Conservation (phyloP, 2,329 filamentous ascomycete species). For the Bertia moriformis region DNA sequence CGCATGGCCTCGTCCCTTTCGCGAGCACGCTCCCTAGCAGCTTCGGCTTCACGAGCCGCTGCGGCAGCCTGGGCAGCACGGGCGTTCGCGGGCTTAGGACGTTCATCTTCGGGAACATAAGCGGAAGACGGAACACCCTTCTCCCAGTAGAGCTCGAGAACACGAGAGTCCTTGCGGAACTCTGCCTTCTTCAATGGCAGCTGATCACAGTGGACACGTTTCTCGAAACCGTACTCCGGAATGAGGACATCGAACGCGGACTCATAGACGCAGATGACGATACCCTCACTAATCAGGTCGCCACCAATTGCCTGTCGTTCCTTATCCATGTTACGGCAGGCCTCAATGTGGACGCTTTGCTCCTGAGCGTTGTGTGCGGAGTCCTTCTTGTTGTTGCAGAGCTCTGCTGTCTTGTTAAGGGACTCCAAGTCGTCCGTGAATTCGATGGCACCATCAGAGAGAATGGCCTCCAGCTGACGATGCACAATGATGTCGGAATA, state of each 20-base stretch:
- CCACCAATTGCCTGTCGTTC: conserved; percentile 73
- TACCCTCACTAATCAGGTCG: conserved; percentile 86
- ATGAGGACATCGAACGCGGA: conserved; percentile 97
- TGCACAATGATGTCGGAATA: conserved; percentile 94
- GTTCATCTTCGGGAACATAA: conserved; percentile 92
- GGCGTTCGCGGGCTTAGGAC: conserved; percentile 66
- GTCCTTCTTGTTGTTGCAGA: conserved; percentile 98
- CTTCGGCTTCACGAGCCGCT: conserved; percentile 67
- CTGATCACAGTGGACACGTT: conserved; percentile 97
- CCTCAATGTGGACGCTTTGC: conserved; percentile 96
- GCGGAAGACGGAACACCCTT: conserved; percentile 94
- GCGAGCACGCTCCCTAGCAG: conserved; percentile 65
- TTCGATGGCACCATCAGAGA: conserved; percentile 69
- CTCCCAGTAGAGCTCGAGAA: conserved; percentile 98
- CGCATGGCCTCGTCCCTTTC: conserved; percentile 83
- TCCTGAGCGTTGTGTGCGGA: conserved; percentile 94
- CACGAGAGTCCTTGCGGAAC: conserved; percentile 87
- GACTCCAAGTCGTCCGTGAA: conserved; percentile 80
- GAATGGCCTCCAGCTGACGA: conserved; percentile 75
- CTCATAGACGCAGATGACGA: conserved; percentile 94
- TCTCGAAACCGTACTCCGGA: conserved; percentile 96
- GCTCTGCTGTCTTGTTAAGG: conserved; percentile 80
- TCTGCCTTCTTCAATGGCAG: conserved; percentile 98
- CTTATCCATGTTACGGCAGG: conserved; percentile 90
- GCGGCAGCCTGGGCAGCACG: conserved; percentile 62